These are phyloP conservation scores for Aurinia saxatilis DNA, from an alignment of 345 rosid genomes.

Conservation along the genomic window DNA sequence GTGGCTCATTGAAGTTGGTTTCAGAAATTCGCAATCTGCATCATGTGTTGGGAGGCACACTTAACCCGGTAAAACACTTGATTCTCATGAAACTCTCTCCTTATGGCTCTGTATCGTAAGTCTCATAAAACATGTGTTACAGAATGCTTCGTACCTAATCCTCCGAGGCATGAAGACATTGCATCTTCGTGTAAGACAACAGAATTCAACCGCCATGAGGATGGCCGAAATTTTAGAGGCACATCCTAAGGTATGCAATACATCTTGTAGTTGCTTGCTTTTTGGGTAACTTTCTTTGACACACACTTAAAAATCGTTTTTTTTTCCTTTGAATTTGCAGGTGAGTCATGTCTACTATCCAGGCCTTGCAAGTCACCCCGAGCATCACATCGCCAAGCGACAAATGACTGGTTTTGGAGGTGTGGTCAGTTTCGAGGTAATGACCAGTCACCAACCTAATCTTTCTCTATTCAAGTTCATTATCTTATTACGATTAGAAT, in stretches of 20 bases:
- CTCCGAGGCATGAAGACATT: slow-evolving; percentile 99
- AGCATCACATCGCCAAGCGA: slow-evolving; percentile 75
- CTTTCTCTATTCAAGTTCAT: neutral
- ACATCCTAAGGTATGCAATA: slow-evolving; percentile 77
- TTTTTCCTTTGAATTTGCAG: no score
- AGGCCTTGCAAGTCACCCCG: slow-evolving; percentile 92
- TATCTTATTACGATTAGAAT: neutral
- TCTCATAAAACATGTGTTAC: slow-evolving; percentile 15
- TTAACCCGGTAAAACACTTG: slow-evolving; percentile 62
- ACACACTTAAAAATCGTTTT: neutral
- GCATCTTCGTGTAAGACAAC: slow-evolving; percentile 99
- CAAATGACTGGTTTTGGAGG: slow-evolving; percentile 99
- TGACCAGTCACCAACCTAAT: neutral
- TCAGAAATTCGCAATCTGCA: slow-evolving; percentile 81
- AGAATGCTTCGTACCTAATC: slow-evolving; percentile 91
- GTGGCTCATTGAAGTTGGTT: slow-evolving; percentile 68
- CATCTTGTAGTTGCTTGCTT: neutral
- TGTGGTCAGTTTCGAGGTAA: slow-evolving; percentile 98
- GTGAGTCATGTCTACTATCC: slow-evolving; percentile 88
- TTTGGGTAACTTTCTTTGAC: neutral
- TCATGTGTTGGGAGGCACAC: slow-evolving; percentile 87
- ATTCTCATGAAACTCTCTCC: neutral
- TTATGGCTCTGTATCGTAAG: neutral
- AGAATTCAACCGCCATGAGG: slow-evolving; percentile 83
- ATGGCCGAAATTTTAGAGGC: slow-evolving; percentile 99